Percentiles rank a stretch among this genome's conserved stretches.
Evolutionary conservation across 371 early-diverging fungal species (phyloP).

Genomic region (Mucor mucedo): DNA sequence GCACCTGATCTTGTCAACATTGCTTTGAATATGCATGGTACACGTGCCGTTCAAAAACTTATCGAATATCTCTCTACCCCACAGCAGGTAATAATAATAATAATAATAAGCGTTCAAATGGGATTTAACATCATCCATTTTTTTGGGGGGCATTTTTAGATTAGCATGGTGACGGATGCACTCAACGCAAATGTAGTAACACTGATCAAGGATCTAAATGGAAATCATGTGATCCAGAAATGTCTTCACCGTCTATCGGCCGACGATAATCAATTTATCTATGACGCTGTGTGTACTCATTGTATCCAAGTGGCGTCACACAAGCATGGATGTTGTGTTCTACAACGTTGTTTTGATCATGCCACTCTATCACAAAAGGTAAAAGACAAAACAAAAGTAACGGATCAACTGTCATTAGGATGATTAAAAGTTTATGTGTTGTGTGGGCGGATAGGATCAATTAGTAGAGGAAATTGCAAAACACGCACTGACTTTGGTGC

Average conservation of each 20-base stretch:
- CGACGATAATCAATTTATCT: slow-evolving; percentile 87
- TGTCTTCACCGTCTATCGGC: slow-evolving; percentile 80
- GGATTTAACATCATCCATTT: too few relatives aligned
- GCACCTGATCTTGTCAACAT: slow-evolving; percentile 79
- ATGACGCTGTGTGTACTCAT: slow-evolving; percentile 83
- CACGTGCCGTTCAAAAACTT: slow-evolving; percentile 94
- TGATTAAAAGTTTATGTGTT: too few relatives aligned
- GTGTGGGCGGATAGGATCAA: slow-evolving; percentile 43
- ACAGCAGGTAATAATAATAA: slow-evolving; percentile 69
- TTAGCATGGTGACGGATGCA: slow-evolving; percentile 71
- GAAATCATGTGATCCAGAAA: slow-evolving; percentile 99
- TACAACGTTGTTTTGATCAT: slow-evolving; percentile 96
- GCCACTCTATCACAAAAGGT: slow-evolving; percentile 72
- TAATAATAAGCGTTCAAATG: too few relatives aligned
- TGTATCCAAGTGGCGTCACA: slow-evolving; percentile 92
- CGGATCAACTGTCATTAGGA: too few relatives aligned
- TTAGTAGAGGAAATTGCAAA: slow-evolving; percentile 77
- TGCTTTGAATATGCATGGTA: slow-evolving; percentile 95
- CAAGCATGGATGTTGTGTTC: slow-evolving; percentile 97
- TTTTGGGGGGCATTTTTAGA: slow-evolving; percentile 34
- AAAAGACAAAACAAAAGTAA: not conserved
- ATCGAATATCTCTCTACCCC: slow-evolving; percentile 80
- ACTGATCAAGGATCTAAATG: slow-evolving; percentile 94
- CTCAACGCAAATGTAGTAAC: slow-evolving; percentile 80
- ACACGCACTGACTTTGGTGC: slow-evolving; percentile 82